Conservation (phyloP, 1,284 basidiomycete species). For the Tilletia setariae region DNA sequence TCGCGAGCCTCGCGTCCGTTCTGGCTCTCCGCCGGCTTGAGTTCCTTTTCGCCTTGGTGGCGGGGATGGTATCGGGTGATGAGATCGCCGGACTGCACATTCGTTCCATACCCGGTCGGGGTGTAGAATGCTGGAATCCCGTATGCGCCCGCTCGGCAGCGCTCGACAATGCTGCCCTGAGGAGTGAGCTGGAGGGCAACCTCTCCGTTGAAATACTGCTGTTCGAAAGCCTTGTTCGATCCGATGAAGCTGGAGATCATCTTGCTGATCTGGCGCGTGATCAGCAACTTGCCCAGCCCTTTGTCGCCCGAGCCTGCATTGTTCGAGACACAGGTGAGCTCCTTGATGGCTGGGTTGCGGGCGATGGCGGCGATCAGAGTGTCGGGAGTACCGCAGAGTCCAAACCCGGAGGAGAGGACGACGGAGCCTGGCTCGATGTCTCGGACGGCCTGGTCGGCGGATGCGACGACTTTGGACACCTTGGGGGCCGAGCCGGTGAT, state of each 20-base stretch:
- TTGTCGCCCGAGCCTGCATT: conserved; percentile 49
- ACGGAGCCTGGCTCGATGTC: conserved; percentile 43
- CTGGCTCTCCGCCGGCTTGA: conserved; percentile 49
- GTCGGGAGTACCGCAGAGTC: conserved; percentile 52
- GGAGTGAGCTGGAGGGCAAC: conserved; percentile 48
- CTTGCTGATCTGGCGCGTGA: conserved; percentile 37
- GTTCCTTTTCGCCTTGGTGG: conserved; percentile 22
- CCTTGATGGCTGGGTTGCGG: conserved; percentile 34
- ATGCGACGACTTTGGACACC: conserved; percentile 6
- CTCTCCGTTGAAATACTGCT: conserved; percentile 46
- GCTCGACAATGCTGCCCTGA: conserved; percentile 73
- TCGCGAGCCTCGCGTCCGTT: conserved; percentile 70
- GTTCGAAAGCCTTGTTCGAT: conserved; percentile 50
- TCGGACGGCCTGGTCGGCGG: conserved; percentile 44
- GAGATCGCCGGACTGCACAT: conserved; percentile 56
- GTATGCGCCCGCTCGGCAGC: conserved; percentile 83
- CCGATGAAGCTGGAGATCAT: conserved; percentile 52
- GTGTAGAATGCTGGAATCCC: conserved; percentile 96
- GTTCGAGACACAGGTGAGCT: conserved; percentile 49
- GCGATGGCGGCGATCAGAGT: conserved; percentile 48
- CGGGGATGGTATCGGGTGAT: conserved; percentile 52
- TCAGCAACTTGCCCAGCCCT: conserved; percentile 46
- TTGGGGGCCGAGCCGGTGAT: conserved; percentile 12
- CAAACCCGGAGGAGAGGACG: conserved; percentile 49
- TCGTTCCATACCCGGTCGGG: conserved; percentile 68